These are phyloP conservation scores for Vitis cinerea DNA, from an alignment of 164 flowering plant genomes.

Conservation along the genomic window DNA sequence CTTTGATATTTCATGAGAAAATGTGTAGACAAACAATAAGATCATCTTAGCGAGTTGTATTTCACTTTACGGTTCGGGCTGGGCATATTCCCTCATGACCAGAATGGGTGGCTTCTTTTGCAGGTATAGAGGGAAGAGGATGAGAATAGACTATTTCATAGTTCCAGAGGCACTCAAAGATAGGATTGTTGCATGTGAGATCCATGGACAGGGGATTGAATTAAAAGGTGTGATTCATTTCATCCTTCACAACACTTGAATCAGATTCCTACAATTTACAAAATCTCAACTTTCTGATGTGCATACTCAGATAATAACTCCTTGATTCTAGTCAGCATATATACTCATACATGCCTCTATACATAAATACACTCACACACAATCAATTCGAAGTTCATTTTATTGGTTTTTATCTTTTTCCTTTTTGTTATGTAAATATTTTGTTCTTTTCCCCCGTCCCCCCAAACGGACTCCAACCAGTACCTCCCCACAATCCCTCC, in stretches of 20 bases:
- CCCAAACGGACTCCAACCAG: no score
- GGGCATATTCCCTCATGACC: neutral
- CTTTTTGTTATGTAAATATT: neutral
- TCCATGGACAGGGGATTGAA: constrained; percentile 91
- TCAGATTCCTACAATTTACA: no score
- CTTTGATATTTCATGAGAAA: no score
- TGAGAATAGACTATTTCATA: constrained; percentile 91
- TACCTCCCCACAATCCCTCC: no score
- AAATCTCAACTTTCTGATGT: neutral
- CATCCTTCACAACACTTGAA: neutral
- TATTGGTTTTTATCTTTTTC: neutral
- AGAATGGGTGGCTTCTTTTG: constrained; percentile 13
- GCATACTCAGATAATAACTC: no score
- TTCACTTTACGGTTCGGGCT: neutral
- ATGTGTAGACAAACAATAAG: no score
- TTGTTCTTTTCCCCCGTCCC: no score
- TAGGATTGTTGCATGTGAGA: constrained; percentile 73
- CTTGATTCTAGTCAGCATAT: no score
- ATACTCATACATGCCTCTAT: no score
- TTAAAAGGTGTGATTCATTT: constrained; percentile 52
- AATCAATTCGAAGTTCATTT: neutral
- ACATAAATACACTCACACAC: no score
- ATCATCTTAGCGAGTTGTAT: neutral
- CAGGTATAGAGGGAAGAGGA: constrained; percentile 93
- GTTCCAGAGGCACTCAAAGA: constrained; percentile 74